A percentile compares a stretch with the other conserved stretches of the same genome.
These are phyloP conservation scores for Gaeumannomyces sp. DNA, from an alignment of 2,329 filamentous ascomycete genomes.

Conservation along the genomic window DNA sequence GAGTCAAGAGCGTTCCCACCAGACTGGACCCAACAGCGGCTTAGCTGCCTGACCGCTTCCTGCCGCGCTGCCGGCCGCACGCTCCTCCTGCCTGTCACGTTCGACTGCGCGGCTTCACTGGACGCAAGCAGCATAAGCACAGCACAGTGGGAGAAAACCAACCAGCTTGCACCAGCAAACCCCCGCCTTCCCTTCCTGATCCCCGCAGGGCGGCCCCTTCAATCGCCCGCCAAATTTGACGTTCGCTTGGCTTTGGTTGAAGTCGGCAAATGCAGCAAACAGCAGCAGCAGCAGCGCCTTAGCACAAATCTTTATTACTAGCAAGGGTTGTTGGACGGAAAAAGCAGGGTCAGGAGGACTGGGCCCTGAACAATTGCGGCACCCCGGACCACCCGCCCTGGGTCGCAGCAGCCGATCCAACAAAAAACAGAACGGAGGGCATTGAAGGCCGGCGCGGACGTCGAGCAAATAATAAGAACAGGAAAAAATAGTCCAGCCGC, in stretches of 20 bases:
- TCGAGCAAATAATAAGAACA: not conserved
- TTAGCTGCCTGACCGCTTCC: not conserved
- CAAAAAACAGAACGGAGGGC: not conserved
- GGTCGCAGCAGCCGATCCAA: not conserved
- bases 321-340: not conserved
- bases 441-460: not conserved
- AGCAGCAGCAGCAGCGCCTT: not conserved
- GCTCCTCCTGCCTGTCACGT: no score
- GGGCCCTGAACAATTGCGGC: not conserved
- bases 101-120: no score
- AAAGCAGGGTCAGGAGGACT: not conserved
- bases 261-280: not conserved
- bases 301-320: not conserved
- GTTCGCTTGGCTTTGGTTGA: not conserved
- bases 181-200: not conserved
- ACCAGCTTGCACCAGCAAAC: not conserved
- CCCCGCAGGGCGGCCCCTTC: not conserved
- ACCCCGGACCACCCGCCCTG: not conserved
- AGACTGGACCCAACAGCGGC: not conserved
- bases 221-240: not conserved
- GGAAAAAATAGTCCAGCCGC: not conserved
- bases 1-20: not conserved
- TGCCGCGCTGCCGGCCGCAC: not conserved
- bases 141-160: not conserved
- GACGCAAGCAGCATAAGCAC: no score